phyloP scores from a whole-genome alignment of 1,284 basidiomycete genomes.

The Somion occarium region DNA sequence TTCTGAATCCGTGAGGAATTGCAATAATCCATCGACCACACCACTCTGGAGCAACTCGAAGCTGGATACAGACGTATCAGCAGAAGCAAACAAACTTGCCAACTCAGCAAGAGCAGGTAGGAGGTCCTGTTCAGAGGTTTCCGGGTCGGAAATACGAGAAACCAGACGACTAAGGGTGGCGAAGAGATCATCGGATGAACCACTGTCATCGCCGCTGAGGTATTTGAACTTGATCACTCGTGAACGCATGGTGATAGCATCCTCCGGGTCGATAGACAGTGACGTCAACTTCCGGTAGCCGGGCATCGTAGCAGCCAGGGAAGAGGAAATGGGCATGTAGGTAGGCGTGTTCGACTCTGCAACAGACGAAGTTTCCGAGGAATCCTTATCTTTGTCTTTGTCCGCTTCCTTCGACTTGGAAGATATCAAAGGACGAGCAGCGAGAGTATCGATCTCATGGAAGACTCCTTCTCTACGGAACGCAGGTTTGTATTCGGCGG shows the following conservation, averaged over 20 bases:
- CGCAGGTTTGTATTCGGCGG: conserved; percentile 77
- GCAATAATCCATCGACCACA: conserved; percentile 82
- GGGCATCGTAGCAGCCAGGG: conserved; percentile 42
- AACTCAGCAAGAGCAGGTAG: conserved; percentile 64
- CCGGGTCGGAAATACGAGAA: conserved; percentile 48
- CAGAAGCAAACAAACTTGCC: conserved; percentile 76
- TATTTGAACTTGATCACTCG: conserved; percentile 82
- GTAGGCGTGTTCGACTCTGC: conserved; percentile 27
- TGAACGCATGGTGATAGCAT: conserved; percentile 86
- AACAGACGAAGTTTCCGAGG: conserved; percentile 34
- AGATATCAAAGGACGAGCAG: conserved; percentile 55
- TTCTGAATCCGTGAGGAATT: conserved; percentile 72
- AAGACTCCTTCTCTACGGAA: conserved; percentile 93
- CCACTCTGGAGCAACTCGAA: conserved; percentile 96
- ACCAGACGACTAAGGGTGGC: conserved; percentile 64
- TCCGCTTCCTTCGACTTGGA: conserved; percentile 52
- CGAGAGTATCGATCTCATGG: conserved; percentile 81
- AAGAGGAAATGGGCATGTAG: conserved; percentile 27
- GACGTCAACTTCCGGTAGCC: conserved; percentile 65
- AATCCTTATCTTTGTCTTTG: conserved; percentile 40
- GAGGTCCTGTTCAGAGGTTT: conserved; percentile 64
- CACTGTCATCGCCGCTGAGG: conserved; percentile 53
- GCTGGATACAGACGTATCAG: conserved; percentile 81
- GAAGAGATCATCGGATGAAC: conserved; percentile 61
- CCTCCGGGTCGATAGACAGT: conserved; percentile 73